Conservation (phyloP, 2,329 filamentous ascomycete genomes). For the Ophiocordyceps camponoti-floridani region DNA sequence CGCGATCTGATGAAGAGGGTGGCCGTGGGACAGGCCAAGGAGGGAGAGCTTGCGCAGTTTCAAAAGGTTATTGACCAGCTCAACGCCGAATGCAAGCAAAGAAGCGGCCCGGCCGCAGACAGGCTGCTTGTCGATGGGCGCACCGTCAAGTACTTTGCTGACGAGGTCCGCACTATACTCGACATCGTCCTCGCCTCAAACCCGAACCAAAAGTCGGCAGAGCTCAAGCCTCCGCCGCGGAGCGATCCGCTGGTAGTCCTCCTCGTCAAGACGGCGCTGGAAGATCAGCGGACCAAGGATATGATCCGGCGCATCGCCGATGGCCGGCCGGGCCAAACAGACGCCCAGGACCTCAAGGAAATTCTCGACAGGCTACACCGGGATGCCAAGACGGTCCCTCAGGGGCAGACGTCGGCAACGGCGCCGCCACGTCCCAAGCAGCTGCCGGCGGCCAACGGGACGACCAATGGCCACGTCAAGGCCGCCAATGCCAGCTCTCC, state of each 20-base stretch:
- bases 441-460: slow-evolving; percentile 12
- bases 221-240: slow-evolving; percentile 32
- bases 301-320: slow-evolving; percentile 37
- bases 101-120: slow-evolving; percentile 35
- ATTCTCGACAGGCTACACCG: slow-evolving; percentile 29
- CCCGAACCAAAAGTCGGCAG: slow-evolving; percentile 32
- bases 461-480: slow-evolving; percentile 12
- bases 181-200: slow-evolving; percentile 42
- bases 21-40: slow-evolving; percentile 53
- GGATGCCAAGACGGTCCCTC: slow-evolving; percentile 19
- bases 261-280: slow-evolving; percentile 37
- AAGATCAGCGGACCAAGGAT: slow-evolving; percentile 28
- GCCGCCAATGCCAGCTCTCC: slow-evolving; percentile 4
- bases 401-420: slow-evolving; percentile 8
- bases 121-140: slow-evolving; percentile 34
- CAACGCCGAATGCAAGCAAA: slow-evolving; percentile 39
- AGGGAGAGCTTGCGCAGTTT: slow-evolving; percentile 56
- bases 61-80: slow-evolving; percentile 69
- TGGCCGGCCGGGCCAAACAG: slow-evolving; percentile 29
- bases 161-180: slow-evolving; percentile 37
- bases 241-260: slow-evolving; percentile 38
- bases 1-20: slow-evolving; percentile 73
- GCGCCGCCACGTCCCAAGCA: slow-evolving; percentile 11
- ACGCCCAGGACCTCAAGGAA: slow-evolving; percentile 34
- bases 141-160: slow-evolving; percentile 41